Evolutionary conservation across 495 filamentous ascomycete genomes (phyloP).

Genomic region (Penicillium cataractarum): DNA sequence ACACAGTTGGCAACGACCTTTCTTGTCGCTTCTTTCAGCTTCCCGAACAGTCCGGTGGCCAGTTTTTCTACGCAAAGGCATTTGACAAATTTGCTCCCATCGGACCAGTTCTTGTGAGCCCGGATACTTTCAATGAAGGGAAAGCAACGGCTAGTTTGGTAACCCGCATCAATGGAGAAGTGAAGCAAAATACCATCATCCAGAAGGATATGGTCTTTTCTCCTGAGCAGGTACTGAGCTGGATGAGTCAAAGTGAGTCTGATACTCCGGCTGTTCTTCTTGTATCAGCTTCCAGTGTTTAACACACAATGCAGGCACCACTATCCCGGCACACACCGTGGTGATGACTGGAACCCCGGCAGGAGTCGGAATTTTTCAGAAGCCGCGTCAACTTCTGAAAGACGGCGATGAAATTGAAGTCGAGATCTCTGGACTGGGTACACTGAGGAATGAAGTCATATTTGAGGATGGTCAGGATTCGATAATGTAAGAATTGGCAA

Average conservation of each 20-base stretch:
- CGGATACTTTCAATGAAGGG: conserved; percentile 28
- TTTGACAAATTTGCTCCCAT: conserved; percentile 54
- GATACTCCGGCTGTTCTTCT: no score
- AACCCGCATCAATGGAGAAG: conserved; percentile 45
- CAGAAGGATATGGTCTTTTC: conserved; percentile 19
- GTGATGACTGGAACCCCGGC: conserved; percentile 15
- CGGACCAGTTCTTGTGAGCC: conserved; percentile 41
- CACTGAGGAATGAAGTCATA: conserved; percentile 1
- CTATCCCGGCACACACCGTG: conserved; percentile 59
- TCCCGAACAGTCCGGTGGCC: conserved; percentile 39
- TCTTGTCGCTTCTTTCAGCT: conserved; percentile 47
- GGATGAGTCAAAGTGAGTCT: conserved; percentile 27
- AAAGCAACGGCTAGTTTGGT: conserved; percentile 24
- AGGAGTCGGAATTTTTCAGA: conserved; percentile 15
- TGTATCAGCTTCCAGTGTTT: not conserved
- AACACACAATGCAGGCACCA: conserved; percentile 52
- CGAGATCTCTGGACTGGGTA: conserved; percentile 10
- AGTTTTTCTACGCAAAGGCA: conserved; percentile 49
- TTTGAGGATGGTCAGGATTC: conserved; percentile 14
- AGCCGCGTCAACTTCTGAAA: conserved; percentile 8
- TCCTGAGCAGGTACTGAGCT: conserved; percentile 19
- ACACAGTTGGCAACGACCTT: conserved; percentile 52
- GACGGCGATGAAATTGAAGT: conserved; percentile 8
- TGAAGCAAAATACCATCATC: conserved; percentile 37
- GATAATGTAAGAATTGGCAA: conserved; percentile 1